phyloP scores from a whole-genome alignment of 2,329 filamentous ascomycete genomes.

The Xylaria sp. region DNA sequence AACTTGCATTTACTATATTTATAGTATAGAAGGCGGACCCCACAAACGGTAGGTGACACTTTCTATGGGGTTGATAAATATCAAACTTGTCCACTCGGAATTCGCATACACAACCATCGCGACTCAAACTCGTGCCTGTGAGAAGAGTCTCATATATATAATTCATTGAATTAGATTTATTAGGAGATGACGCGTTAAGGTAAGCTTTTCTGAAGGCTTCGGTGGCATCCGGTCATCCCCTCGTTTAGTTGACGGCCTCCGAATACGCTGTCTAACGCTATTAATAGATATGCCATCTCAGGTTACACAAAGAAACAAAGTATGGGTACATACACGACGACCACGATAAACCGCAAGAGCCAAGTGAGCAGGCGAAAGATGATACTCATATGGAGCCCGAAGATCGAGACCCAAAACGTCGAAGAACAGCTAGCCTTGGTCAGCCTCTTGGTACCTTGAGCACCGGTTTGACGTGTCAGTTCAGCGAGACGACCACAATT shows the following conservation, averaged over 20 bases:
- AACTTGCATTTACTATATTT: not conserved
- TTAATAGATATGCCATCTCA: not conserved
- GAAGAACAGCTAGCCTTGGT: not conserved
- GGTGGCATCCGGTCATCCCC: not conserved
- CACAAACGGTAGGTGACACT: not conserved
- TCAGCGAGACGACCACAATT: not conserved
- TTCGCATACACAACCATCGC: not conserved
- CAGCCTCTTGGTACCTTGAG: not conserved
- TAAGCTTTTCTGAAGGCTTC: not conserved
- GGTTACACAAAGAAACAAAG: constrained; percentile 1
- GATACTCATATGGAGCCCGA: not conserved
- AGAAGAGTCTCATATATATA: not conserved
- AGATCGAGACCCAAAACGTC: constrained; percentile 13
- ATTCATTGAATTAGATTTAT: not conserved
- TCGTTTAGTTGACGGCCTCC: not conserved
- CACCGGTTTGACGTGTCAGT: constrained; percentile 13
- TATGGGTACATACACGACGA: too few relatives aligned
- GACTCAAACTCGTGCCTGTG: not conserved
- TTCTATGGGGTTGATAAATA: not conserved
- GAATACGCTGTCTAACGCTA: not conserved
- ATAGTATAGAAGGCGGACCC: not conserved
- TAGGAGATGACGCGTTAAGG: too few relatives aligned
- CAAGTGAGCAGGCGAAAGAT: not conserved
- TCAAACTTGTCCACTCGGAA: too few relatives aligned
- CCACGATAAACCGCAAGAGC: not conserved